A percentile compares a stretch with the other conserved stretches of the same genome.
Evolutionary conservation across 305 asterid species (phyloP).

Genomic region (Solanum aculeatissimum): DNA sequence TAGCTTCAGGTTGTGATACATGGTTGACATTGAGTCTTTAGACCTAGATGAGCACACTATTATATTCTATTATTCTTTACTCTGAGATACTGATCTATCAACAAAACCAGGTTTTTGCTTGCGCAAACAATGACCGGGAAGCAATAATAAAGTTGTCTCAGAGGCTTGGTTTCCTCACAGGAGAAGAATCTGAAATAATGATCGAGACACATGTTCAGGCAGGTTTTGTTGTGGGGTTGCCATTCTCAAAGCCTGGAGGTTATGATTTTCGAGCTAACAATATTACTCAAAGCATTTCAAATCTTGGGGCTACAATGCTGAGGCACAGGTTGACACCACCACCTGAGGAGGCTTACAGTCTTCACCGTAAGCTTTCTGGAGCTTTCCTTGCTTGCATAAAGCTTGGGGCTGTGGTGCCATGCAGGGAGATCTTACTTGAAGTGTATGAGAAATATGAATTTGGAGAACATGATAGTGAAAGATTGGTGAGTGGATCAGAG

Average conservation of each 20-base stretch:
- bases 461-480: constrained; percentile 17
- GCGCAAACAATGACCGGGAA: constrained; percentile 69
- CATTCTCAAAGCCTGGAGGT: constrained; percentile 68
- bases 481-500: constrained; percentile 10
- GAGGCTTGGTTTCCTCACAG: constrained; percentile 89
- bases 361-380: constrained; percentile 96
- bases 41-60: background rate
- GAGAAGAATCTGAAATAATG: constrained; percentile 82
- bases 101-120: constrained; percentile 66
- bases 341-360: constrained; percentile 95
- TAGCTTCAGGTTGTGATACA: background rate
- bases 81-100: background rate
- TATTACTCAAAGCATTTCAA: constrained; percentile 67
- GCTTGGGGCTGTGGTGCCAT: constrained; percentile 87
- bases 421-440: constrained; percentile 66
- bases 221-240: constrained; percentile 86
- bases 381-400: constrained; percentile 97
- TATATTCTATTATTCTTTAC: background rate
- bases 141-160: constrained; percentile 74
- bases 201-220: constrained; percentile 90
- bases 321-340: constrained; percentile 93
- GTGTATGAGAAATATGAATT: constrained; percentile 42
- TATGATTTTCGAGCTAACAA: constrained; percentile 76
- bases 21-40: background rate
- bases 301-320: constrained; percentile 85